Evolutionary conservation across 352 stramenopile genomes (phyloP), one percentile per base, ranked within the genome.

Genomic region (Hyaloperonospora brassicae): DNA sequence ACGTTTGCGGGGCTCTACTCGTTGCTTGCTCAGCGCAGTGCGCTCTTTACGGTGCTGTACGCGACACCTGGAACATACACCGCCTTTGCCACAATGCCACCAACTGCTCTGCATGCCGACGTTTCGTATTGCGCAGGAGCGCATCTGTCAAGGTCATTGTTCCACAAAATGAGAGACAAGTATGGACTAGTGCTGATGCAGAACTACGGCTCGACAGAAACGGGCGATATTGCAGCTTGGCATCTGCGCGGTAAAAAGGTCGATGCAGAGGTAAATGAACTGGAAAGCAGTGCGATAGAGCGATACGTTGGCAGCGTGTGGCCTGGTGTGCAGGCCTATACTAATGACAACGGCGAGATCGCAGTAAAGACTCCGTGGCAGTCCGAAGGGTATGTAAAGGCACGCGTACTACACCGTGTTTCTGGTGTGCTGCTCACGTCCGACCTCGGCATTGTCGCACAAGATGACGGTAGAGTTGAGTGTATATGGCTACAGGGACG

Each of bases 191-290:
- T 52, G 13, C 31, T 95, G 46, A 83, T 91, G 67, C 84, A 95
- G 47, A 95, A 93, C 63, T 95, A 95, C 48, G 84, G 84, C 0
- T 87, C 84, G 27, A 95, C 80, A 22, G 84, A 95, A 56, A 89
- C 76, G 42, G 84, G 80, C 12, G 66, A 86, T 51, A 95, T 93
- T 44, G 77, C 82, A 0, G 78, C 78, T 42, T 90, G 78, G 79
- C 52, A 65, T 38, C 55, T 87, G 22, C 55, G 78, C 27, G 75
- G 73, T 14, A 78, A 73, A 30, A 55, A 10, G 12, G 82, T 78
- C 31, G 49, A 54, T 8, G 63, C 64, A 1, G 73, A 90, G 48
- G 17, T 65, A 27, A 57, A 62, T 3, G 54, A 72, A 47, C 75
- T 86, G 65, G 48, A 59, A 27, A 68, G 47, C 13, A 75, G 58